Base-by-base conservation (phyloP, 2,329 filamentous ascomycete genomes). In the Aureobasidium sp. region DNA sequence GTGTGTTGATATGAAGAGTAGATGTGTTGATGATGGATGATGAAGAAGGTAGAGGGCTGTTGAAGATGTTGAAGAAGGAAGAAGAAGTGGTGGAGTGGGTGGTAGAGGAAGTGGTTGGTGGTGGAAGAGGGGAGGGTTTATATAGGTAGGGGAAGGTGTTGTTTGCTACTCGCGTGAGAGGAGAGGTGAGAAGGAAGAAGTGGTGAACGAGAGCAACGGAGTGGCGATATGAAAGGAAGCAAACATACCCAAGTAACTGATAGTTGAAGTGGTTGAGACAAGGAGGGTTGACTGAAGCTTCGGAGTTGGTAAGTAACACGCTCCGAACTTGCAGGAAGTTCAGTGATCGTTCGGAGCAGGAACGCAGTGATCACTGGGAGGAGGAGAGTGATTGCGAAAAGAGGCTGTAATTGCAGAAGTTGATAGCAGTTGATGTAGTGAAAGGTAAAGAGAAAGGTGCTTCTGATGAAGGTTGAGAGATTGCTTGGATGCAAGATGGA, bases 61-160 rank as follows among this genome's bases (percentile, higher is more conserved):
- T 32, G 29, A 32, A 50, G 32, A 27, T 61, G 17, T 57, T 56
- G 37, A 59, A 39, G 36, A 47, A 27, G 52, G 26, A 52, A 44
- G 39, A 24, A 17, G 29, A 10, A 15, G 32, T 32, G 24, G 59
- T 37, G 47, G 43, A 57, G 47, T 59, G 55, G 55, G 26, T 50
- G 61, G 27, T n/a, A 60, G 56, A 52, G 55, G 36, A 43, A 43
- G 44, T 29, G 61, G 50, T 62, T 43, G 51, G 15, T 48, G 26
- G 55, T 37, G 48, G 41, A 39, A 46, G 41, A 27, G 37, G 32
- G 34, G 24, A n/a, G 4, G 37, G 20, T 24, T 57, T 37, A 64
- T 50, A 50, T 59, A 57, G 57, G 5, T 13, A 50, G 17, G 20
- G 46, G 44, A 32, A 29, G 46, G 53, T 44, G 46, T 50, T 59